Evolutionary conservation across 371 early-diverging fungal species (phyloP), one percentile per base, ranked within the genome.

Genomic region (Circinella minor): DNA sequence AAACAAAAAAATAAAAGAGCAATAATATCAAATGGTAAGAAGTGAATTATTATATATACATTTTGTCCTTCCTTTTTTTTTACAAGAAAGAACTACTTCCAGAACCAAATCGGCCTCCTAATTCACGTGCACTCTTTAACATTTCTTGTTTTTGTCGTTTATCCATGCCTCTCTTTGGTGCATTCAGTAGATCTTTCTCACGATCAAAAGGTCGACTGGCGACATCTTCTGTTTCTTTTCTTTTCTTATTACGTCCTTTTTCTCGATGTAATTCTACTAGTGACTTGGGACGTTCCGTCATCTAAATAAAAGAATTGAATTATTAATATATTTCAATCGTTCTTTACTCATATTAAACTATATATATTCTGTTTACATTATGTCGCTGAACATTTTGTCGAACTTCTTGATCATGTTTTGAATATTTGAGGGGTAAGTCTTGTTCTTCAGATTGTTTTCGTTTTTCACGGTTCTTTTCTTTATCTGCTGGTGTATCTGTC

Each of bases 401-500:
- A 46, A 61, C 36, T 20, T 75, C 34, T 14, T 38, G 15, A 36
- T 57, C 37, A 20, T 55, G 17, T 10, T 18, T 27, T n/a, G 47
- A 60, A 36, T 54, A 55, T 48, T 20, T n/a, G n/a, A 60, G 49
- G 4, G 55, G 60, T 34, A 47, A 43, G 38, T 8, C 17, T 51
- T 51, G 14, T 51, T 63, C 64, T 27, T 61, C 48, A n/a, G 38
- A 57, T 10, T 43, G 17, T 36, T 63, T 69, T n/a, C 67, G 36
- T 59, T 66, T 46, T 67, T 61, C 61, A 17, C 69, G 69, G 61
- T 80, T 75, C 10, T 76, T 74, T 66, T 84, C 77, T 38, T 77
- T 81, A 36, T 90, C 88, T 8, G 86, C 85, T 0, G 91, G 91
- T 8, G 89, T 87, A 51, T 88, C 88, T 8, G 88, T 89, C 91